These are phyloP conservation scores for Pseudogymnoascus sp. DNA, from an alignment of 2,329 filamentous ascomycete species.

Conservation along the genomic window DNA sequence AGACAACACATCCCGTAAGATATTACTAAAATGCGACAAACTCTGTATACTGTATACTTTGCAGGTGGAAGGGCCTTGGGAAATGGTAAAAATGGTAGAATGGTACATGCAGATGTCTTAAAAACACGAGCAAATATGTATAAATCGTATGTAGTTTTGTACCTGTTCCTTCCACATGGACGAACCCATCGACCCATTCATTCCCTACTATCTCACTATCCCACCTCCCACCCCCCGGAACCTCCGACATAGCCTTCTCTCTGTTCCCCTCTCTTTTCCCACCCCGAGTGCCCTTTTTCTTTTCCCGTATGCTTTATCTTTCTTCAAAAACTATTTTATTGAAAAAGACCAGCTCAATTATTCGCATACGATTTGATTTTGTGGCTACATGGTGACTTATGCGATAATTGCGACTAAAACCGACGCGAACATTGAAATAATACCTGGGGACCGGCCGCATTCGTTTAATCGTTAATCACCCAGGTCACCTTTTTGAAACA, in stretches of 20 bases:
- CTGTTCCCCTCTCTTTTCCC: neutral
- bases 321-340: neutral
- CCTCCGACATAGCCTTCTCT: slow-evolving; percentile 7
- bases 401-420: neutral
- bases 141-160: slow-evolving; percentile 2
- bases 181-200: neutral
- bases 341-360: neutral
- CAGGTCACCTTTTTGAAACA: slow-evolving; percentile 8
- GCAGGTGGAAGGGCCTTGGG: neutral
- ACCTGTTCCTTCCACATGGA: neutral
- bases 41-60: neutral
- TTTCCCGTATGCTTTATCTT: neutral
- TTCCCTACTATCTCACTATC: neutral
- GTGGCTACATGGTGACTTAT: neutral
- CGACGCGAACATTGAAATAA: neutral
- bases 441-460: neutral
- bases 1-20: neutral
- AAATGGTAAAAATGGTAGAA: no score
- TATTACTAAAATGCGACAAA: slow-evolving; percentile 4
- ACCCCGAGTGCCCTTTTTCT: neutral
- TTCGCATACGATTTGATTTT: neutral
- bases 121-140: neutral
- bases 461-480: slow-evolving; percentile 8
- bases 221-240: no score
- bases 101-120: slow-evolving; percentile 4